A percentile compares a stretch with the other conserved stretches of the same genome.
Evolutionary conservation across 148 eudicot species (phyloP).

Genomic region (Rhododendron ovatum): DNA sequence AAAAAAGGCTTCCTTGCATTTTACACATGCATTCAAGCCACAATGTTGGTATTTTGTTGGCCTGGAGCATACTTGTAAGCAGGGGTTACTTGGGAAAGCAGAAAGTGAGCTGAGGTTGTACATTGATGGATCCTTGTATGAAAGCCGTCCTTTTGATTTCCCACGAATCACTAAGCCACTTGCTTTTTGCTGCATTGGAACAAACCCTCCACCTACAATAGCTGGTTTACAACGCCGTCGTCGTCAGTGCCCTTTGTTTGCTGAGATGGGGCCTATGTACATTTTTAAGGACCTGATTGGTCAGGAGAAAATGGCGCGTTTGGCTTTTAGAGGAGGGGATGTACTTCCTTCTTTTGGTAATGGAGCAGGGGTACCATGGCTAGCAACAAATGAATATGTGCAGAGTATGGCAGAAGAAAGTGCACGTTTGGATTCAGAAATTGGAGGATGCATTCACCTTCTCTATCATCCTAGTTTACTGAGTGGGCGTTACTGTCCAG

Average conservation of each 20-base stretch:
- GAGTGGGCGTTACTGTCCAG: conserved; percentile 93
- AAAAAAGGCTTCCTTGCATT: conserved; percentile 91
- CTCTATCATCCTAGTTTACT: conserved; percentile 94
- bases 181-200: conserved; percentile 96
- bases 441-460: conserved; percentile 79
- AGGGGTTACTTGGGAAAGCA: conserved; percentile 87
- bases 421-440: conserved; percentile 74
- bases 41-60: conserved; percentile 98
- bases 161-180: conserved; percentile 93
- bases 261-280: conserved; percentile 98
- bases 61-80: conserved; percentile 90
- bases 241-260: conserved; percentile 97
- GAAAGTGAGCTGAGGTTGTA: conserved; percentile 92
- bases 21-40: conserved; percentile 97
- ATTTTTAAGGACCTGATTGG: conserved; percentile 94
- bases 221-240: conserved; percentile 99
- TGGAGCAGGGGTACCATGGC: conserved; percentile 89
- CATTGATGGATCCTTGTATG: conserved; percentile 88
- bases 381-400: conserved; percentile 75
- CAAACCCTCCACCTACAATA: conserved; percentile 96
- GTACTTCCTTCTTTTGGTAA: conserved; percentile 84
- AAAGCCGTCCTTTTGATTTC: conserved; percentile 87
- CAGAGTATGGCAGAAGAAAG: conserved; percentile 73
- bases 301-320: conserved; percentile 80
- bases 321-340: conserved; percentile 98